Base-by-base conservation (phyloP, 805 yeast genomes). In the Suhomyces faveliae region DNA sequence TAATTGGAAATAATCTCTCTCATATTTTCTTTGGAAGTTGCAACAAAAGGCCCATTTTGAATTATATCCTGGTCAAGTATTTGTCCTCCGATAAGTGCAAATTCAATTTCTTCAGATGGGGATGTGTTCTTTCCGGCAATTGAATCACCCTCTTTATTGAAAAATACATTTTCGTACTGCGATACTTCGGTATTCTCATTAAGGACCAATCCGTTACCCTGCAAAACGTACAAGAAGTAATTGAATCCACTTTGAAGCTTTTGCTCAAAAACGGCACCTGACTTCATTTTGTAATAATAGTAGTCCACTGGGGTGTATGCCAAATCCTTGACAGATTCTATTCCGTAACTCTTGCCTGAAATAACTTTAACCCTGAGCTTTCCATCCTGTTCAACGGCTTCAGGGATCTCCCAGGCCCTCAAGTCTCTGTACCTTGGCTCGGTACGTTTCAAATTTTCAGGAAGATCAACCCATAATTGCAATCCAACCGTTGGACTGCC, bases 1-100 rank as follows among this genome's bases (percentile, higher is more conserved):
- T 85, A 91, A 61, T 87, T 90, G 64, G 69, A 58, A 58, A 87
- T 83, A 0, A 89, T 94, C 56, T 85, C 67, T 54, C 81, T 76
- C 50, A 90, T 84, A 52, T 79, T 80, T 45, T 81, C 85, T 46
- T 76, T 74, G 19, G 85, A 69, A 6, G 87, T 79, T 51, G 87
- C 92, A 15, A 90, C 97, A 61, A 90, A 91, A 11, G 97, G 97
- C 13, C 97, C 97, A 62, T 89, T 85, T 62, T 90, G 96, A 25
- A 88, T 86, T 47, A 86, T 75, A 13, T 81, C 79, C 70, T 89
- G 96, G 56, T 87, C 78, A 48, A 88, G 70, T 17, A 79, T 77
- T 62, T 86, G 67, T 48, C 96, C 96, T 25, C 89, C 94, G 52
- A 89, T 72, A n/a, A 89, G 53, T 4, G 85, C 83, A 59, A 89